These are phyloP conservation scores for Sorghum bicolor DNA, from an alignment of 176 grass and related monocot genomes.

Conservation along the genomic window Sorghum_bicolor_NCBIv3 NC_012870.2:8767501-8768000, in stretches of 20 bases:
- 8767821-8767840: not conserved
- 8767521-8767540: slow-evolving; percentile 61
- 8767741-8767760: not conserved
- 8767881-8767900: not conserved
- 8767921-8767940: not conserved
- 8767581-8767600: slow-evolving; percentile 59
- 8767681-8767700: not conserved
- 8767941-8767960: not conserved
- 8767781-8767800: not conserved
- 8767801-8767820: not conserved
- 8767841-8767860: not conserved
- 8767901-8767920: not conserved
- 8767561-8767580: slow-evolving; percentile 50
- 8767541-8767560: slow-evolving; percentile 59
- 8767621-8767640: not conserved
- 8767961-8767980: not conserved
- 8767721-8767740: not conserved
- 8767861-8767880: not conserved
- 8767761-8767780: not conserved
- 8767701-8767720: not conserved
- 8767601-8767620: not conserved
- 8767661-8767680: not conserved
- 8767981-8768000: not conserved
- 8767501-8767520: slow-evolving; percentile 83
- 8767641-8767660: not conserved